Evolutionary conservation across 306 rosid species (phyloP), one percentile per base, ranked within the genome.

Genomic region (Vigna angularis): DNA sequence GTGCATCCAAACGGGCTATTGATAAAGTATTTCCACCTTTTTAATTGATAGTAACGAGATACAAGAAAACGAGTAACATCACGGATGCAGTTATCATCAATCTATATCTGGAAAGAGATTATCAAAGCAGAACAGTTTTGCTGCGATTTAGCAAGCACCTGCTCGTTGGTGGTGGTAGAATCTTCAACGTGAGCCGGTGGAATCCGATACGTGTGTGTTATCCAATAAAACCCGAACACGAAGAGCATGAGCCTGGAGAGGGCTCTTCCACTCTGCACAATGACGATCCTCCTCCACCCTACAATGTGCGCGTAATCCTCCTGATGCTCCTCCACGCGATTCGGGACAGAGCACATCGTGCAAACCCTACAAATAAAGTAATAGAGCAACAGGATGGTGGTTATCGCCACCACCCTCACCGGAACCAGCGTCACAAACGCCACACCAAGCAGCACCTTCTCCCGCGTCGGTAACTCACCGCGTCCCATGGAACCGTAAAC

Each of bases 141-240:
- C 2, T 10, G 34, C 64, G 36, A 55, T 55, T 32, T 30, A 15
- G 2, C 7, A 34, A 16, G 68, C 20, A 62, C 68, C 68, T 62
- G 45, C 14, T 20, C 11, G 24, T 17, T 1, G n/a, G 36, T 6
- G 73, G 61, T 3, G 70, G 77, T 14, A 30, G 80, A 18, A 20
- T 77, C 88, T 58, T 85, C 73, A 14, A 10, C 2, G 30, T 34
- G 61, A 13, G 53, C 4, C 44, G 32, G 30, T 0, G 85, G 82
- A 83, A 78, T 57, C 26, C 74, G 81, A 75, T 77, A 58, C 0
- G 81, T 81, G 63, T 82, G 85, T 6, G 58, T 17, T 78, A 94
- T 92, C 98, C 97, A 92, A 88, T 92, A 94, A 81, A 94, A 94
- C 74, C 98, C 98, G 38, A 94, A 30, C 59, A 92, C 42, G 70